Base-by-base conservation (phyloP, 495 filamentous ascomycete species). In the Xylaria bambusicola region DNA sequence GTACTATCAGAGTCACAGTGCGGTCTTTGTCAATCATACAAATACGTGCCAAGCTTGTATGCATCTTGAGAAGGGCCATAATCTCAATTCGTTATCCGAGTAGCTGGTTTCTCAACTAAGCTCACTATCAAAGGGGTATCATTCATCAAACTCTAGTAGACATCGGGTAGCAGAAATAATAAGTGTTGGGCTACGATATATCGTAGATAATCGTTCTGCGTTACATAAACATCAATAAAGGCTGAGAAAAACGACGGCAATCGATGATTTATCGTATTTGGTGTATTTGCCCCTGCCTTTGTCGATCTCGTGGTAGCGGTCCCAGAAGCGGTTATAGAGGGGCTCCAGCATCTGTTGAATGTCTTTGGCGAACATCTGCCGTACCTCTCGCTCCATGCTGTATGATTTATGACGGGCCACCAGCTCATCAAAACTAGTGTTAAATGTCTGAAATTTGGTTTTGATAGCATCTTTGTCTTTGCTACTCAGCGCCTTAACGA, bases 391-490 rank as follows among this genome's bases (percentile, higher is more conserved):
- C 75, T 99, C 94, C 85, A 93, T 93, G 62, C 80, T 85, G 63
- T 88, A 83, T 27, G 77, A 73, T 72, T 92, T 94, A 73, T 98
- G 95, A 57, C 83, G 85, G 31, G 81, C 62, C 7, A 96, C 84
- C 71, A 96, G 79, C 8, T 96, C 92, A 47, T 99, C 95, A 66
- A 99, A 98, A 62, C 78, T 86, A 7, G 81, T 73, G 70, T 99
- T 99, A 79, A 99, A 99, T 23, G 85, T 82, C 64, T 78, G 60
- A 73, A 97, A 98, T 72, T 97, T 98, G 68, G 92, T 88, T 74
- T 98, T 99, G 73, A 97, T 93, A 12, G 85, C 88, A 67, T 98
- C 94, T 68, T 92, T 94, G 63, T 98, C 94, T 69, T 94, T 95
- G 66, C 86, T 90, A 49, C 81, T 85, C 8, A 98, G 77, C 5